phyloP scores from a whole-genome alignment of 768 basidiomycete species.

The Zangia roseola region DNA sequence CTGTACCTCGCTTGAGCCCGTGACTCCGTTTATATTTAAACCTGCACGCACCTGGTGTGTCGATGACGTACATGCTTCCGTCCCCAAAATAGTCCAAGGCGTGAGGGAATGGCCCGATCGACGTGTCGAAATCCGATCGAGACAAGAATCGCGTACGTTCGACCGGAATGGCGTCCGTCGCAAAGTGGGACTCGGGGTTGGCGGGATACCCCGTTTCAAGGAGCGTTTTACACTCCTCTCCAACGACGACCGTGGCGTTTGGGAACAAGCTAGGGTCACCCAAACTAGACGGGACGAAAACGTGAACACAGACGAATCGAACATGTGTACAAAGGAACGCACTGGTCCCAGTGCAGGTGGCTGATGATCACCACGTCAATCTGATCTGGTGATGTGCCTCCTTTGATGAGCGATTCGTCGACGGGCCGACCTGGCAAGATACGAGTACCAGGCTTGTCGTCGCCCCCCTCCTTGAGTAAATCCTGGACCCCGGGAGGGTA shows the following conservation, averaged over 20 bases:
- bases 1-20: neutral
- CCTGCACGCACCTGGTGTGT: constrained; percentile 39
- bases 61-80: constrained; percentile 54
- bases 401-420: constrained; percentile 46
- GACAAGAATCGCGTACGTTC: constrained; percentile 38
- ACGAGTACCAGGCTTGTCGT: neutral
- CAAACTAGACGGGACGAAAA: constrained; percentile 16
- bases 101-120: constrained; percentile 47
- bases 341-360: constrained; percentile 52
- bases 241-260: constrained; percentile 45
- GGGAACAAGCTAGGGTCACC: constrained; percentile 46
- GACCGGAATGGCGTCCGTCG: constrained; percentile 33
- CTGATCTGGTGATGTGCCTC: constrained; percentile 42
- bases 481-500: constrained; percentile 35
- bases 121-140: constrained; percentile 29
- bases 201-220: constrained; percentile 44
- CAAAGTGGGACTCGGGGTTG: constrained; percentile 34
- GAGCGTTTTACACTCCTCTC: constrained; percentile 38
- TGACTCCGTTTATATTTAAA: neutral
- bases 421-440: constrained; percentile 33
- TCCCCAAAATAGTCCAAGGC: constrained; percentile 54
- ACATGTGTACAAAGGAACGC: neutral
- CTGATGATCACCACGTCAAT: constrained; percentile 45
- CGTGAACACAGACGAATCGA: neutral
- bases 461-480: constrained; percentile 11